A percentile compares a stretch with the other conserved stretches of the same genome.
Evolutionary conservation across 1,284 basidiomycete species (phyloP).

Genomic region (Ceratobasidium sp.): DNA sequence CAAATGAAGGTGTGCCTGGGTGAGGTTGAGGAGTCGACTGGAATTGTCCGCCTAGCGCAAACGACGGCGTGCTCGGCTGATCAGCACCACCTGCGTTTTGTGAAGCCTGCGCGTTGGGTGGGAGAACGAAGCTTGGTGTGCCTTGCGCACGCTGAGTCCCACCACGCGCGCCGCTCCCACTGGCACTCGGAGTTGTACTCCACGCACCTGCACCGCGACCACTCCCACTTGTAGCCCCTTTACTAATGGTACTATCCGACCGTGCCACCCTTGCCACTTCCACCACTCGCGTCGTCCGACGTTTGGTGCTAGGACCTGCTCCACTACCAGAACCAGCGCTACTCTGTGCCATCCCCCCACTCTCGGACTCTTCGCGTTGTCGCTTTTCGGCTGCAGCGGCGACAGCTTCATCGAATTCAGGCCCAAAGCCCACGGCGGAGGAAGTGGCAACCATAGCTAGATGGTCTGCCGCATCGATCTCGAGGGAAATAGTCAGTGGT

Average conservation of each 20-base stretch:
- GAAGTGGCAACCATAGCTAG: conserved; percentile 48
- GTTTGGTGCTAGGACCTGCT: conserved; percentile 17
- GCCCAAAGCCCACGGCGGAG: conserved; percentile 31
- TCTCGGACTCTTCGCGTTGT: conserved; percentile 28
- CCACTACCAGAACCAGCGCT: conserved; percentile 19
- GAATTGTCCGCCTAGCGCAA: conserved; percentile 6
- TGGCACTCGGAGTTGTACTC: conserved; percentile 39
- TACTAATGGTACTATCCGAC: conserved; percentile 9
- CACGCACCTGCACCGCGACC: conserved; percentile 13
- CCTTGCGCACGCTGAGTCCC: conserved; percentile 33
- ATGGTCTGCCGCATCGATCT: conserved; percentile 48
- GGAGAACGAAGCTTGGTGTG: conserved; percentile 38
- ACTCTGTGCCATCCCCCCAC: not conserved
- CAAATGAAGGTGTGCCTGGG: conserved; percentile 35
- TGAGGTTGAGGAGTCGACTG: conserved; percentile 39
- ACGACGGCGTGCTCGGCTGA: conserved; percentile 12
- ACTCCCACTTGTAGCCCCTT: conserved; percentile 12
- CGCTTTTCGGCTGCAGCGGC: conserved; percentile 37
- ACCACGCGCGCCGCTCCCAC: conserved; percentile 23
- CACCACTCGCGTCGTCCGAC: conserved; percentile 36
- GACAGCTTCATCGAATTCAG: conserved; percentile 39
- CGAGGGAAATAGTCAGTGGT: conserved; percentile 47
- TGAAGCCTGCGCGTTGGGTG: conserved; percentile 19
- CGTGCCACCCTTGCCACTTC: conserved; percentile 18
- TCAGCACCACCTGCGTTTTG: not conserved